A percentile compares a stretch with the other conserved stretches of the same genome.
Conservation (phyloP, 768 basidiomycete species). For the Podaxis mareebaensis region DNA sequence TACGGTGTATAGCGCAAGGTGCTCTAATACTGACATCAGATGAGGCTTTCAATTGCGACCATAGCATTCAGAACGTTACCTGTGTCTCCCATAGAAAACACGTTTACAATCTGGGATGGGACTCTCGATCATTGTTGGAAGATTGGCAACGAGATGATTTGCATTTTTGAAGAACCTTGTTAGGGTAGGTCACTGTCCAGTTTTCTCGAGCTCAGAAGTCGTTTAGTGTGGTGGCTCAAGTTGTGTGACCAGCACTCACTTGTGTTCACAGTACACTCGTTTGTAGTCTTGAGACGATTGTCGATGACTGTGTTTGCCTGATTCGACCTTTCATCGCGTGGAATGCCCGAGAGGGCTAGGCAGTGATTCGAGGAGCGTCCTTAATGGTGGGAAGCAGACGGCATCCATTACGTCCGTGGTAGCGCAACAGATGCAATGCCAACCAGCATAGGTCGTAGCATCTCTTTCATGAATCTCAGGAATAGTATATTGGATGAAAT, state of each 20-base stretch:
- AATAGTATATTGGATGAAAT: no score
- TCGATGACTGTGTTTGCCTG: neutral
- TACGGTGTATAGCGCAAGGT: neutral
- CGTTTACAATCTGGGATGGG: no score
- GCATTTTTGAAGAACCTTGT: neutral
- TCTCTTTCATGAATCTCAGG: no score
- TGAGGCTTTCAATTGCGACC: no score
- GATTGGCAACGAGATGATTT: neutral
- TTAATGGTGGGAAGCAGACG: neutral
- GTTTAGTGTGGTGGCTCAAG: neutral
- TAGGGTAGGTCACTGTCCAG: neutral
- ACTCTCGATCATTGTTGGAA: no score
- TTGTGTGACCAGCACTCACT: no score
- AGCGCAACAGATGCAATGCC: no score
- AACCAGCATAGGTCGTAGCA: no score
- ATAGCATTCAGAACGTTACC: no score
- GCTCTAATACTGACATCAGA: neutral
- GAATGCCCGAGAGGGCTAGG: neutral
- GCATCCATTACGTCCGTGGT: no score
- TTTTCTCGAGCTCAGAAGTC: neutral
- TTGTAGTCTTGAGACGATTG: neutral
- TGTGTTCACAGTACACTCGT: neutral
- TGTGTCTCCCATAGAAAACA: no score
- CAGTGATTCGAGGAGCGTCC: neutral
- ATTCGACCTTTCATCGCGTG: neutral